Evolutionary conservation across 2,329 filamentous ascomycete species (phyloP).

Genomic region (Fusarium devonianum): DNA sequence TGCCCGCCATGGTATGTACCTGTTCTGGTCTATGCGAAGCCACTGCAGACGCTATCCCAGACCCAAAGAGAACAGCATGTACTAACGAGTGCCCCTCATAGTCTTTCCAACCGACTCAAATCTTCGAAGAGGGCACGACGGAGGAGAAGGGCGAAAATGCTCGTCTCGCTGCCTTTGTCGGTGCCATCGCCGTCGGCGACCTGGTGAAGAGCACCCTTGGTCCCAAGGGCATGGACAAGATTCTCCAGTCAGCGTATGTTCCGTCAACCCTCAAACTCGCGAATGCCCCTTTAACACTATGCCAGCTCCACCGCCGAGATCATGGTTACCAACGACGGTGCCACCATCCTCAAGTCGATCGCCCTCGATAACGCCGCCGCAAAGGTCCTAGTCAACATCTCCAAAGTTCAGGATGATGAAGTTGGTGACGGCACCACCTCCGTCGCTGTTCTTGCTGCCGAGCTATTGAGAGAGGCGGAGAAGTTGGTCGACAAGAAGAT

Average conservation of each 20-base stretch:
- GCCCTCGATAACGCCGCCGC: constrained; percentile 97
- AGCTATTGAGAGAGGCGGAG: constrained; percentile 94
- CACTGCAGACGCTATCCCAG: background rate
- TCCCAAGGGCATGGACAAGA: constrained; percentile 99
- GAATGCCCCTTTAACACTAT: constrained; percentile 32
- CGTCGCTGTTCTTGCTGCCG: constrained; percentile 93
- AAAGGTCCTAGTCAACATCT: constrained; percentile 98
- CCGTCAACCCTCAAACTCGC: constrained; percentile 18
- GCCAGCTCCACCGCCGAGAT: constrained; percentile 90
- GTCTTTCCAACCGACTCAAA: constrained; percentile 90
- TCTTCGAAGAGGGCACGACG: constrained; percentile 95
- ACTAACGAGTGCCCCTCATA: constrained; percentile 44
- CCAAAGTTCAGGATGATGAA: constrained; percentile 98
- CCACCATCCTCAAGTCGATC: constrained; percentile 97
- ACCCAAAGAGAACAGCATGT: constrained; percentile 3
- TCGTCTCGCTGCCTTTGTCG: constrained; percentile 96
- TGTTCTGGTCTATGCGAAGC: background rate
- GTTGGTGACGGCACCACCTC: constrained; percentile 98
- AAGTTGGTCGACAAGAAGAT: constrained; percentile 98
- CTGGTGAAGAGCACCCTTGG: constrained; percentile 97
- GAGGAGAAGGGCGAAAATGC: constrained; percentile 99
- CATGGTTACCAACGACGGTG: constrained; percentile 98
- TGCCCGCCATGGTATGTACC: constrained; percentile 40
- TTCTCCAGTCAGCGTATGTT: constrained; percentile 89
- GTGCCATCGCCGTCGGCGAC: constrained; percentile 96